Evolutionary conservation across 257 asterid species (phyloP).

Genomic region (Cruciata laevipes): DNA sequence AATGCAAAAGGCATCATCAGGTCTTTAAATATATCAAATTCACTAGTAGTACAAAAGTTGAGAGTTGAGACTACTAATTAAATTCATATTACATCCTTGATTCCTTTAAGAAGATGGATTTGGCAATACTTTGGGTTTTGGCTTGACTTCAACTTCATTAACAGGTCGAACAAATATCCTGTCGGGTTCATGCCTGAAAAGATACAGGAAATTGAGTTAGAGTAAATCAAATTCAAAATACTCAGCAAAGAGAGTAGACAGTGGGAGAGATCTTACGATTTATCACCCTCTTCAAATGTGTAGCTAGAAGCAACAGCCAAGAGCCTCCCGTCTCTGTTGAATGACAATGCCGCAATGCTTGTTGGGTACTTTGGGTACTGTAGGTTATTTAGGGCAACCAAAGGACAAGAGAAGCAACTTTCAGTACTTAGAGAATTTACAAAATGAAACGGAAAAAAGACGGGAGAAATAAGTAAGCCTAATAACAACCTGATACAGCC

Average conservation of each 20-base stretch:
- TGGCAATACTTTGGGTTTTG: conserved; percentile 73
- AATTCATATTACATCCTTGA: conserved; percentile 4
- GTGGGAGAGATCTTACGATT: conserved; percentile 39
- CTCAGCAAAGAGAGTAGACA: background rate
- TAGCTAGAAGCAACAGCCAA: conserved; percentile 92
- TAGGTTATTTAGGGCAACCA: conserved; percentile 15
- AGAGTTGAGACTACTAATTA: conserved; percentile 6
- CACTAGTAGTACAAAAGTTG: conserved; percentile 7
- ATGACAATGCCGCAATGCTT: conserved; percentile 76
- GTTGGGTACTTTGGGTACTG: conserved; percentile 85
- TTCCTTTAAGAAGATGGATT: conserved; percentile 44
- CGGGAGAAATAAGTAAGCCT: background rate
- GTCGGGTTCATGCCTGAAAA: conserved; percentile 85
- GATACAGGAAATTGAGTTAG: background rate
- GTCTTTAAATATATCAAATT: background rate
- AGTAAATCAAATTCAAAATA: background rate
- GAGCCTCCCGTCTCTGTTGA: conserved; percentile 82
- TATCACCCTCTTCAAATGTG: conserved; percentile 90
- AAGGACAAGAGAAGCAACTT: background rate
- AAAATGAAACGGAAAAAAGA: background rate
- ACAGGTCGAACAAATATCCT: conserved; percentile 72
- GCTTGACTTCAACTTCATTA: conserved; percentile 90
- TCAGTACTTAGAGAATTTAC: conserved; percentile 4
- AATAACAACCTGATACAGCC: conserved; percentile 66
- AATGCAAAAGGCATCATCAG: background rate